Conservation (phyloP, 2,329 filamentous ascomycete genomes). For the Cyphellophora attinorum region DNA sequence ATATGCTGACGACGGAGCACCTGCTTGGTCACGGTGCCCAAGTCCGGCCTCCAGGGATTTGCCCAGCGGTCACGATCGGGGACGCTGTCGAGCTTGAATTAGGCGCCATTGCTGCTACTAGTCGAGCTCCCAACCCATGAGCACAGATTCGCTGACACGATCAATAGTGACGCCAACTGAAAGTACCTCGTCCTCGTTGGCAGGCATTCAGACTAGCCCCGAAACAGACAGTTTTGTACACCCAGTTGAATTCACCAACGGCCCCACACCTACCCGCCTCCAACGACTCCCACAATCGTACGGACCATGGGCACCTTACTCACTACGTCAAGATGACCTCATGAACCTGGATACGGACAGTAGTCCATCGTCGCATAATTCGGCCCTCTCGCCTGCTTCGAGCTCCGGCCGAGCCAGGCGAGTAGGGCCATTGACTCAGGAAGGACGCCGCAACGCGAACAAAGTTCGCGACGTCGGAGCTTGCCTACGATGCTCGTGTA, state of each 20-base stretch:
- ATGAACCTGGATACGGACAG: not conserved
- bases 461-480: not conserved
- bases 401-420: not conserved
- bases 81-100: no score
- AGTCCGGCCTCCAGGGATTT: no score
- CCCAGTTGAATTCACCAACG: not conserved
- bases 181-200: not conserved
- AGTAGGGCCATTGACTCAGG: not conserved
- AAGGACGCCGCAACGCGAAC: not conserved
- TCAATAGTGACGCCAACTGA: not conserved
- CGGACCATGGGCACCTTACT: not conserved
- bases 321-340: not conserved
- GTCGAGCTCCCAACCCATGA: no score
- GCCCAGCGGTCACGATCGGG: no score
- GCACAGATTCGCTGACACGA: not conserved
- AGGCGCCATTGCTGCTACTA: no score
- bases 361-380: not conserved
- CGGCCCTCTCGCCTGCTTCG: not conserved
- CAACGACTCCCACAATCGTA: not conserved
- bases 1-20: no score
- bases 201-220: not conserved
- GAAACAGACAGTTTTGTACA: not conserved
- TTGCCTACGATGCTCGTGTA: constrained; percentile 7
- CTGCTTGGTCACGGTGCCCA: no score
- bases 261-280: not conserved